A percentile compares a stretch with the other conserved stretches of the same genome.
Evolutionary conservation across 83 land plant species (phyloP).

Genomic region (Thuja plicata): DNA sequence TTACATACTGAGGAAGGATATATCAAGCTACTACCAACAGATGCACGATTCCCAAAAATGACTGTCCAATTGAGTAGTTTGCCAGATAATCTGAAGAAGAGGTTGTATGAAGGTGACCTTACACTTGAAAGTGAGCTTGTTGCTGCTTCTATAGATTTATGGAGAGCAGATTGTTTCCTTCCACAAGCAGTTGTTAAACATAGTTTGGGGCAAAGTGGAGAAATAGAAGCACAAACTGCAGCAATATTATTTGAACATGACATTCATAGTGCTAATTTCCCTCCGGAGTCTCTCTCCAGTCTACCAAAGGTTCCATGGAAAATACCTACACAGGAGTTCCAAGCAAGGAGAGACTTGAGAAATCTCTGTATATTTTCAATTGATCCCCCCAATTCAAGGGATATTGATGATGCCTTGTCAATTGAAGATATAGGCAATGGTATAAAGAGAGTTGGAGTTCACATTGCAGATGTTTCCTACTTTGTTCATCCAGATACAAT

Average conservation of each 20-base stretch:
- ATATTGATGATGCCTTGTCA: constrained; percentile 97
- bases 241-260: constrained; percentile 88
- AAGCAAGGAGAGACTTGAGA: constrained; percentile 73
- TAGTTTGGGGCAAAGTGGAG: constrained; percentile 78
- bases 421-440: constrained; percentile 58
- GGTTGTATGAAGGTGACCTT: constrained; percentile 57
- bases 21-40: constrained; percentile 59
- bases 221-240: constrained; percentile 70
- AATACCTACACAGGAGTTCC: constrained; percentile 59
- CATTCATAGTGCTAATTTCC: constrained; percentile 55
- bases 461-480: constrained; percentile 93
- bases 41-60: constrained; percentile 80
- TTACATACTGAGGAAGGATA: constrained; percentile 15
- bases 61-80: constrained; percentile 44
- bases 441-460: constrained; percentile 77
- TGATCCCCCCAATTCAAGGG: constrained; percentile 88
- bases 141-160: constrained; percentile 69
- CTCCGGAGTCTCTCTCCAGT: constrained; percentile 64
- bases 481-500: constrained; percentile 75
- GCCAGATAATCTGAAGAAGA: constrained; percentile 56
- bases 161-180: constrained; percentile 58
- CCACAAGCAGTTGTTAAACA: constrained; percentile 67
- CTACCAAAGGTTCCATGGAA: constrained; percentile 79
- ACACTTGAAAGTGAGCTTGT: constrained; percentile 73
- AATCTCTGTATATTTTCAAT: constrained; percentile 68